Percentiles rank a stretch among this genome's conserved stretches.
These are phyloP conservation scores for Globisporangium middletonii DNA, from an alignment of 352 stramenopile genomes.

Conservation along the genomic window DNA sequence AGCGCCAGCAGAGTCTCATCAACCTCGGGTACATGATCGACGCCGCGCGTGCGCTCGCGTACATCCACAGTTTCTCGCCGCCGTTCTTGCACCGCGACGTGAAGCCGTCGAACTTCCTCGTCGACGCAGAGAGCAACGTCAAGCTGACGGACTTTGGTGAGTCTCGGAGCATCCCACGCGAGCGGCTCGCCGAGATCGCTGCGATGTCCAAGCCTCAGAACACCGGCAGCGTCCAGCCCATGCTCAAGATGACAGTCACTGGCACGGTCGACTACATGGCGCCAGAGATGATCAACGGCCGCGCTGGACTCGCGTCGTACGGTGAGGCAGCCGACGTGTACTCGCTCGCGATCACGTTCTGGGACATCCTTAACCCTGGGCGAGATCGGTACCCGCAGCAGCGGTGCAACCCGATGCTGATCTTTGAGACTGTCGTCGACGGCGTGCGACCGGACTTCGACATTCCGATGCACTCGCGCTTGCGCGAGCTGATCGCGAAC, in stretches of 20 bases:
- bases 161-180: constrained; percentile 31
- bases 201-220: background rate
- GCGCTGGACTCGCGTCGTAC: constrained; percentile 45
- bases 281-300: constrained; percentile 42
- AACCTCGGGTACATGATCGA: constrained; percentile 61
- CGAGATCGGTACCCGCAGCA: constrained; percentile 35
- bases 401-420: constrained; percentile 33
- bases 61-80: constrained; percentile 59
- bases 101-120: constrained; percentile 60
- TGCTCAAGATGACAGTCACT: constrained; percentile 56
- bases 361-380: constrained; percentile 60
- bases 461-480: constrained; percentile 20
- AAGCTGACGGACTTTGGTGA: constrained; percentile 72
- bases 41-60: constrained; percentile 45
- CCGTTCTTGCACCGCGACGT: constrained; percentile 63
- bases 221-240: background rate
- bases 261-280: constrained; percentile 50
- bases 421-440: constrained; percentile 46
- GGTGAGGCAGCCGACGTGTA: constrained; percentile 68
- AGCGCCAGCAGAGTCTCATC: constrained; percentile 36
- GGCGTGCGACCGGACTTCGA: constrained; percentile 42
- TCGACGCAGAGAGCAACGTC: constrained; percentile 40
- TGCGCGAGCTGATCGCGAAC: constrained; percentile 55
- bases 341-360: constrained; percentile 52
- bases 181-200: constrained; percentile 1